These are phyloP conservation scores for Ganoderma lingzhi DNA, from an alignment of 1,284 basidiomycete species.

Conservation along the genomic window DNA sequence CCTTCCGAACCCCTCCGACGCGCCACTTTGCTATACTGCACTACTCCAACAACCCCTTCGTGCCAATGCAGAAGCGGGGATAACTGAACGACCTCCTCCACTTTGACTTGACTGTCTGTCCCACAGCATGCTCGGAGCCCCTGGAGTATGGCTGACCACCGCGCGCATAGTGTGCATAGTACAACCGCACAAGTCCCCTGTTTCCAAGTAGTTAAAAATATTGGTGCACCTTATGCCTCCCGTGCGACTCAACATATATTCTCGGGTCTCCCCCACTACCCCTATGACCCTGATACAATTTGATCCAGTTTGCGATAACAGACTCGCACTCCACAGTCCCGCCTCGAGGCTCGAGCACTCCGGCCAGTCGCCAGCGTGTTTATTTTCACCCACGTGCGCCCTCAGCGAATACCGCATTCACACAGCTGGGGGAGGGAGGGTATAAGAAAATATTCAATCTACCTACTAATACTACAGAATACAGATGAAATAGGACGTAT, in stretches of 20 bases:
- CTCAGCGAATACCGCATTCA: not conserved
- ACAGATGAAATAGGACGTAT: slow-evolving; percentile 16
- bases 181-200: not conserved
- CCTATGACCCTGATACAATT: not conserved
- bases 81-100: not conserved
- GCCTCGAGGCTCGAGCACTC: not conserved
- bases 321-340: not conserved
- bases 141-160: not conserved
- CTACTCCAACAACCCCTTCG: not conserved
- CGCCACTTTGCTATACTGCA: not conserved
- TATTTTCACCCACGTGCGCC: not conserved
- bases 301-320: not conserved
- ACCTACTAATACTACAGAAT: slow-evolving; percentile 24
- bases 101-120: not conserved
- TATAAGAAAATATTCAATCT: slow-evolving; percentile 24
- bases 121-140: not conserved
- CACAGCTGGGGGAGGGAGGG: slow-evolving; percentile 7
- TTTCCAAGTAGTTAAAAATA: not conserved
- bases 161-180: not conserved
- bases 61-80: no score
- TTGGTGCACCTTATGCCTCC: not conserved
- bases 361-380: not conserved
- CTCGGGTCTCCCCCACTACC: not conserved
- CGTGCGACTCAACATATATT: not conserved
- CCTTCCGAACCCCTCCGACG: not conserved